These are phyloP conservation scores for Fusarium oxysporum DNA, from an alignment of 2,329 filamentous ascomycete species.

Conservation along the genomic window DNA sequence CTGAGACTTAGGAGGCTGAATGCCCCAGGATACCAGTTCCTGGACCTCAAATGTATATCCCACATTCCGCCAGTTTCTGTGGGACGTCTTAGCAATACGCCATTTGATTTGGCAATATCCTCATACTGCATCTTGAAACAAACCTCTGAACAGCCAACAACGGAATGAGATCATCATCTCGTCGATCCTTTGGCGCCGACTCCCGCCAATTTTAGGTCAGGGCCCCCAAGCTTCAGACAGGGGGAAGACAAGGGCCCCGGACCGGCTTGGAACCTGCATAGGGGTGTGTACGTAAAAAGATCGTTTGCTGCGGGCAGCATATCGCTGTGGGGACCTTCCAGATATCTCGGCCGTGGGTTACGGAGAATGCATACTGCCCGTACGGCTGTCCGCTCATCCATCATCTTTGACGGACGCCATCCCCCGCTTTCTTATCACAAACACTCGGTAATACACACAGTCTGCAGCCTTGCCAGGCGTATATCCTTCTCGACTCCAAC, in stretches of 20 bases:
- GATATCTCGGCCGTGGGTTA: constrained; percentile 43
- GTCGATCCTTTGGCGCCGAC: constrained; percentile 47
- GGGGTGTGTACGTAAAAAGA: constrained; percentile 37
- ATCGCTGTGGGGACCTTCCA: constrained; percentile 37
- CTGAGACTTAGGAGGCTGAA: constrained; percentile 32
- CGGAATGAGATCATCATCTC: constrained; percentile 48
- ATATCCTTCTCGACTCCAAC: constrained; percentile 11
- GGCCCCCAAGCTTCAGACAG: constrained; percentile 36
- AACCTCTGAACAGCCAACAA: constrained; percentile 44
- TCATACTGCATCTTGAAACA: constrained; percentile 45
- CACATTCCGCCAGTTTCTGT: constrained; percentile 37
- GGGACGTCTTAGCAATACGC: constrained; percentile 19
- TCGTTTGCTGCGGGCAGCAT: constrained; percentile 22
- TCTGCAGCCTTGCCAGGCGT: constrained; percentile 45
- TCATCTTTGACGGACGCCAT: constrained; percentile 32
- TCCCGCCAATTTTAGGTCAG: constrained; percentile 45
- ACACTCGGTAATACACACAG: constrained; percentile 29
- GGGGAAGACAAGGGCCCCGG: constrained; percentile 20
- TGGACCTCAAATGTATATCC: constrained; percentile 21
- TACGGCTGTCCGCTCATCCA: constrained; percentile 24
- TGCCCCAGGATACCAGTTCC: constrained; percentile 30
- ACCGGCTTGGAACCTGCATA: constrained; percentile 10
- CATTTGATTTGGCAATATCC: constrained; percentile 38
- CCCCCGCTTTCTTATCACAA: constrained; percentile 41
- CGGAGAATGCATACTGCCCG: constrained; percentile 34